Base-by-base conservation (phyloP, 352 stramenopile genomes). In the Thalassiosira exigua region DNA sequence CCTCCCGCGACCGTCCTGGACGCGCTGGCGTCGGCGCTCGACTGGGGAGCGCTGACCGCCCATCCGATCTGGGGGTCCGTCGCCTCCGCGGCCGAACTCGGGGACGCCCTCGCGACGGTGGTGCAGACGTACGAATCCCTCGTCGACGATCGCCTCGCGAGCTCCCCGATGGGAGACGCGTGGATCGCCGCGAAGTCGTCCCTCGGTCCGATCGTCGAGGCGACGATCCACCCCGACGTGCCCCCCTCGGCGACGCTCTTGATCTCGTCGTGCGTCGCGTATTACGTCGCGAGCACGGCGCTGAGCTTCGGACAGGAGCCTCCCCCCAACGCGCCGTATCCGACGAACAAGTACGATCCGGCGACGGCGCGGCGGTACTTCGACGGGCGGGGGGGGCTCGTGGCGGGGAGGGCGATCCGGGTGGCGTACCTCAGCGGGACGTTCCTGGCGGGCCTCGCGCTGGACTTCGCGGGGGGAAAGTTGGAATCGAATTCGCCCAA, bases 401-500 rank as follows among this genome's bases (percentile, higher is more conserved):
- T 89, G 0, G 4, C 86, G 0, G 1, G 19, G 1, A 57, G 88
- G 19, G 76, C 57, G 0, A 42, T 91, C 1, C 19, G 81, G 41
- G 84, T 93, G 22, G 29, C 84, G 3, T 50, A 74, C 9, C 65
- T 87, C 19, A 88, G 71, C 21, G 57, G 82, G 3, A 41, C 60
- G 22, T 93, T 91, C 75, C 72, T 82, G 0, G 0, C 76, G 2
- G 36, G 22, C 17, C 32, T 93, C 7, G 58, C 69, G 0, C 52
- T 59, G 3, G 88, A 93, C 68, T 75, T 69, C 17, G 11, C 82
- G 0, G 32, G 50, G 3, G 76, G 87, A 2, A 85, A 85, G 22
- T 62, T 88, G 22, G 71, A 83, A 32, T 41, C 59, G 7, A 92
- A 92, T 71, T 58, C 84, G 5, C 72, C 87, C 4, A 19, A 75